Evolutionary conservation across 306 rosid genomes (phyloP).

Genomic region (cucumber (Cucumis sativus)): DNA sequence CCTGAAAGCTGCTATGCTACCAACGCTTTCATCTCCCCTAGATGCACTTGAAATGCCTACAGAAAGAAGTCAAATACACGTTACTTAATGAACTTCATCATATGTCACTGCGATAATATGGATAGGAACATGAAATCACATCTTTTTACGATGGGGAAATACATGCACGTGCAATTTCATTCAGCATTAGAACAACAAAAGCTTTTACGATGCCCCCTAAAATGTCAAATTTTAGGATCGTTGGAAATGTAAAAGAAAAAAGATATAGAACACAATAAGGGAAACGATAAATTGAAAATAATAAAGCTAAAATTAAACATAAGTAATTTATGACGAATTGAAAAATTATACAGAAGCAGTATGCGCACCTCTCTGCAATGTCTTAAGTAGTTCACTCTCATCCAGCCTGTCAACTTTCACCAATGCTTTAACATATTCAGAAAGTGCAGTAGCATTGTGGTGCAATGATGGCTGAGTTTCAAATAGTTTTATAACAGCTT

Average conservation of each 20-base stretch:
- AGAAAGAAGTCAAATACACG: neutral
- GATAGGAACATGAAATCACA: neutral
- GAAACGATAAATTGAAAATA: neutral
- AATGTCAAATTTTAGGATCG: neutral
- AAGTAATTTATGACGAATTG: no score
- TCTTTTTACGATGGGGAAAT: no score
- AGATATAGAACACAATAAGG: neutral
- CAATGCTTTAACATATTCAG: slow-evolving; percentile 74
- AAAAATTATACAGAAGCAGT: neutral
- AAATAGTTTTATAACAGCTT: slow-evolving; percentile 73
- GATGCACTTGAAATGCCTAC: slow-evolving; percentile 49
- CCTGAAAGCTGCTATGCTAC: slow-evolving; percentile 40
- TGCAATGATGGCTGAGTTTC: slow-evolving; percentile 79
- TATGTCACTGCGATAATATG: neutral
- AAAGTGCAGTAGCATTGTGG: slow-evolving; percentile 52
- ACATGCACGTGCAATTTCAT: neutral
- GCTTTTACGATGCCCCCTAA: neutral
- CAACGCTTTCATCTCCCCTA: slow-evolving; percentile 38
- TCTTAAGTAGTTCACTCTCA: slow-evolving; percentile 65
- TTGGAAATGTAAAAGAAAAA: neutral
- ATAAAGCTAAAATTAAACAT: neutral
- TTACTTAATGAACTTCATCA: neutral
- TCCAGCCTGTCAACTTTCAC: slow-evolving; percentile 78
- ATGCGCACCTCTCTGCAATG: slow-evolving; percentile 59
- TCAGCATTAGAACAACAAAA: neutral